These are phyloP conservation scores for Aspergillus sp. DNA, from an alignment of 2,329 filamentous ascomycete species.

Conservation along the genomic window DNA sequence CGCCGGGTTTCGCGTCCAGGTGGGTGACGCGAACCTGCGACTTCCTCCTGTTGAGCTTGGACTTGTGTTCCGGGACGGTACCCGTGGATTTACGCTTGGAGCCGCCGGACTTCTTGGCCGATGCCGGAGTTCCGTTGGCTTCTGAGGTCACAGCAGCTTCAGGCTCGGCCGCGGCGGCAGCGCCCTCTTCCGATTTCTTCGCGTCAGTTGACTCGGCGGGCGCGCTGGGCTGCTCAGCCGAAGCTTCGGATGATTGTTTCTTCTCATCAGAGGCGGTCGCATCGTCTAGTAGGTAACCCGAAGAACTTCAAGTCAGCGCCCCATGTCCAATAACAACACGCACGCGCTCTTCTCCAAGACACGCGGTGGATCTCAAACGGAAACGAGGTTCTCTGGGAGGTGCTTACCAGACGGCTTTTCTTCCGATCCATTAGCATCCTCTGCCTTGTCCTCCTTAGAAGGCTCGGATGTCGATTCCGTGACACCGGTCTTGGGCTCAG, in stretches of 20 bases:
- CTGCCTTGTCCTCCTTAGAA: slow-evolving; percentile 23
- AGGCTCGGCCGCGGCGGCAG: slow-evolving; percentile 24
- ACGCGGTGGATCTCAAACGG: not conserved
- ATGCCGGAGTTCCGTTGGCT: slow-evolving; percentile 50
- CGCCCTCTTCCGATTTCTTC: slow-evolving; percentile 24
- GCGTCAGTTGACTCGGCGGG: slow-evolving; percentile 22
- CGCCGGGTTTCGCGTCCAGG: slow-evolving; percentile 81
- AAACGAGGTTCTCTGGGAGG: not conserved
- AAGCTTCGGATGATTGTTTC: slow-evolving; percentile 26
- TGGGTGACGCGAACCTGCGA: slow-evolving; percentile 70
- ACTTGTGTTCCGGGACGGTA: slow-evolving; percentile 65
- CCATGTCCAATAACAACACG: slow-evolving; percentile 3
- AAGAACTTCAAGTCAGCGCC: slow-evolving; percentile 11
- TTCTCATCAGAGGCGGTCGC: slow-evolving; percentile 25
- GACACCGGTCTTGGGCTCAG: slow-evolving; percentile 24
- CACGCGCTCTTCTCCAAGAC: slow-evolving; percentile 9
- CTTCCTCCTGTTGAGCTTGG: slow-evolving; percentile 80
- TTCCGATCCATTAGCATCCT: slow-evolving; percentile 26
- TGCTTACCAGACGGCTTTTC: slow-evolving; percentile 33
- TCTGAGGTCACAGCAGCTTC: slow-evolving; percentile 31
- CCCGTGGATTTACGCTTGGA: slow-evolving; percentile 71
- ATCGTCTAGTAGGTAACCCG: slow-evolving; percentile 15
- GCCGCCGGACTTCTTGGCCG: slow-evolving; percentile 46
- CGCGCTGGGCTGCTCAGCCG: slow-evolving; percentile 29
- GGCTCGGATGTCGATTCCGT: slow-evolving; percentile 21